Evolutionary conservation across 2,329 filamentous ascomycete species (phyloP), one percentile per base, ranked within the genome.

Genomic region (Cladosporium halotolerans): DNA sequence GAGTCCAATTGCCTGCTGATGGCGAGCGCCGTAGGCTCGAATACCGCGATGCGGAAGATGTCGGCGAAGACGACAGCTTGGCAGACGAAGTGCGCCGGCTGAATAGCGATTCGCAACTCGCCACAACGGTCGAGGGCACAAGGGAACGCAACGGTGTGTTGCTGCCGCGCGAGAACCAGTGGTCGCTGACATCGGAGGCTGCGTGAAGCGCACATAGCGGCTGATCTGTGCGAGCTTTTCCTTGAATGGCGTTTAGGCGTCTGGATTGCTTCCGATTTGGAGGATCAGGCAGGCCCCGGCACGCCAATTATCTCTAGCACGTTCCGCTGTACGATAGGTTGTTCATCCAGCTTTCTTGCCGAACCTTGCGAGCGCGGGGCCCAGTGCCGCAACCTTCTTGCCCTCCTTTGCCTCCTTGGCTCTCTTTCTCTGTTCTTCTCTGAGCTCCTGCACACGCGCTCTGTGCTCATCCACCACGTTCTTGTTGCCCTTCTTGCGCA

Each of bases 401-500:
- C 81, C 79, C 64, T 82, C 79, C 62, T 85, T 73, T 64, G 79
- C 84, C 64, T 84, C 81, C 68, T 84, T 80, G 62, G 85, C 80
- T 69, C 82, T 82, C 69, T 86, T 82, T 61, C 85, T 83, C 64
- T 80, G 77, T 60, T 79, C 77, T 67, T 82, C 80, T 75, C 86
- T 84, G 68, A 96, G 76, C 72, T 90, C 88, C 69, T 96, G 88
- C 45, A 91, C 85, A 67, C 85, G 84, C 70, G 96, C 72, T 67
- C 88, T 85, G 80, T 92, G 91, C 78, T 96, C 93, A 75, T 99
- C 93, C 69, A 99, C 90, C 54, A 99, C 82, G 70, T 97, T 97
- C 79, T 86, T 89, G 66, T 86, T 85, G 43, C 89, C 84, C 75
- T 93, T 91, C 82, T 97, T 97, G 60, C 93, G 78, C 66, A 97